phyloP scores from a whole-genome alignment of 2,329 filamentous ascomycete genomes.

The Aspergillus costaricaensis region DNA sequence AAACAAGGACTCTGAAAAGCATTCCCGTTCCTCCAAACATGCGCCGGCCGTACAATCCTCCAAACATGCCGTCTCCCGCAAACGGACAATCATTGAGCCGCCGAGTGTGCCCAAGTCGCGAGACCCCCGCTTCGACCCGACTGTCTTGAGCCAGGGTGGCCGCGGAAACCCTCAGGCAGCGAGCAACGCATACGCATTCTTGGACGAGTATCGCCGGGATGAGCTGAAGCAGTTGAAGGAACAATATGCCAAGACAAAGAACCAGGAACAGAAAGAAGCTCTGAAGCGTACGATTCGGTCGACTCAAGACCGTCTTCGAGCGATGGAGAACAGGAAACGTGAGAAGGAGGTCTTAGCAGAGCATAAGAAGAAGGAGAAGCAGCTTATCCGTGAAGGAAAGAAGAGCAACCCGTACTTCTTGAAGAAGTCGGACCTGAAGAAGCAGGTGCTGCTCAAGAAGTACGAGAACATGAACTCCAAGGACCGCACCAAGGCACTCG shows the following conservation, averaged over 20 bases:
- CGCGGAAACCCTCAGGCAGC: slow-evolving; percentile 49
- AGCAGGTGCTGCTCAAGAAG: slow-evolving; percentile 74
- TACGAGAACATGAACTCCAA: slow-evolving; percentile 82
- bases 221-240: slow-evolving; percentile 76
- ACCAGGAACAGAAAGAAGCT: slow-evolving; percentile 64
- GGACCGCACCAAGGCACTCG: slow-evolving; percentile 80
- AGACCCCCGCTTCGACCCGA: slow-evolving; percentile 85
- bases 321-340: slow-evolving; percentile 68
- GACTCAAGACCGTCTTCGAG: slow-evolving; percentile 76
- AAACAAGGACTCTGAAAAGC: slow-evolving; percentile 25
- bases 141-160: slow-evolving; percentile 45
- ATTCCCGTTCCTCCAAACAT: slow-evolving; percentile 72
- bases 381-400: slow-evolving; percentile 84
- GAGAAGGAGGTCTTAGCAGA: slow-evolving; percentile 69
- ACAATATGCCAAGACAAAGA: slow-evolving; percentile 68
- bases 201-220: slow-evolving; percentile 80
- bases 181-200: slow-evolving; percentile 78
- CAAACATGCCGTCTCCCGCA: slow-evolving; percentile 79
- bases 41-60: slow-evolving; percentile 81
- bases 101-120: slow-evolving; percentile 63
- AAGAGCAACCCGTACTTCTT: slow-evolving; percentile 77
- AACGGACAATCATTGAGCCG: slow-evolving; percentile 68
- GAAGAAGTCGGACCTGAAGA: slow-evolving; percentile 91
- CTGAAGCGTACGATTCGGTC: slow-evolving; percentile 73
- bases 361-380: slow-evolving; percentile 81